phyloP scores from a whole-genome alignment of 1,284 basidiomycete genomes.

The Apiotrichum akiyoshidainum region DNA sequence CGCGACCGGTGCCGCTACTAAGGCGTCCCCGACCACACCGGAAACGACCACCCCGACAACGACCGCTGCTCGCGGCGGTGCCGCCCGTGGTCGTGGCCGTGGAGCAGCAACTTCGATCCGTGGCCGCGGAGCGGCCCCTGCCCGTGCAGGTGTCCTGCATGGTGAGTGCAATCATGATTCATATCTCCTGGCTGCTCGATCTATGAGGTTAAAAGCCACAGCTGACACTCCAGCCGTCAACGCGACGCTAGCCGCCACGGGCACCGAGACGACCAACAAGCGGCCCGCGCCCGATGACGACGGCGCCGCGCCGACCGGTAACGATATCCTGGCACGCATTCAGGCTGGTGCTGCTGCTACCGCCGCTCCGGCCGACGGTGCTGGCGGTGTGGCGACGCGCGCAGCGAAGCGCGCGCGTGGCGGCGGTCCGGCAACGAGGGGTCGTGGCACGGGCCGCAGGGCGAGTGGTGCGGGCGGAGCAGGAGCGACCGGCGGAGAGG shows the following conservation, averaged over 20 bases:
- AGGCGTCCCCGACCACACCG: background rate
- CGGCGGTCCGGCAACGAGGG: constrained; percentile 6
- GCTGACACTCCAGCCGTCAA: constrained; percentile 35
- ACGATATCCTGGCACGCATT: constrained; percentile 17
- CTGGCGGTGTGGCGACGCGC: constrained; percentile 5
- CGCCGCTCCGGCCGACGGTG: background rate
- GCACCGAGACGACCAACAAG: constrained; percentile 5
- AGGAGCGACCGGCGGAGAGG: background rate
- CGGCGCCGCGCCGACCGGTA: constrained; percentile 1
- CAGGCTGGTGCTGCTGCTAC: background rate
- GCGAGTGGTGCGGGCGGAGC: constrained; percentile 6
- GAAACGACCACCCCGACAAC: background rate
- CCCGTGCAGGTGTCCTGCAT: constrained; percentile 8
- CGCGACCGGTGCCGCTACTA: background rate
- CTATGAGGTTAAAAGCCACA: background rate
- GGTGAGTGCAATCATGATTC: constrained; percentile 26
- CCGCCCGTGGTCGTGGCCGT: constrained; percentile 6
- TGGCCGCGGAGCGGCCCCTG: constrained; percentile 10
- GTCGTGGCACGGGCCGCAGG: constrained; percentile 16
- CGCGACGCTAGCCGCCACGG: constrained; percentile 25
- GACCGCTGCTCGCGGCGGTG: background rate
- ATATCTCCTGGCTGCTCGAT: background rate
- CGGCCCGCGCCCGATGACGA: constrained; percentile 19
- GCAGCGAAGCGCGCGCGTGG: constrained; percentile 19
- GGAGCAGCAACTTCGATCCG: constrained; percentile 9